Conservation (phyloP, 2,329 filamentous ascomycete species). For the Fusarium heterosporum region DNA sequence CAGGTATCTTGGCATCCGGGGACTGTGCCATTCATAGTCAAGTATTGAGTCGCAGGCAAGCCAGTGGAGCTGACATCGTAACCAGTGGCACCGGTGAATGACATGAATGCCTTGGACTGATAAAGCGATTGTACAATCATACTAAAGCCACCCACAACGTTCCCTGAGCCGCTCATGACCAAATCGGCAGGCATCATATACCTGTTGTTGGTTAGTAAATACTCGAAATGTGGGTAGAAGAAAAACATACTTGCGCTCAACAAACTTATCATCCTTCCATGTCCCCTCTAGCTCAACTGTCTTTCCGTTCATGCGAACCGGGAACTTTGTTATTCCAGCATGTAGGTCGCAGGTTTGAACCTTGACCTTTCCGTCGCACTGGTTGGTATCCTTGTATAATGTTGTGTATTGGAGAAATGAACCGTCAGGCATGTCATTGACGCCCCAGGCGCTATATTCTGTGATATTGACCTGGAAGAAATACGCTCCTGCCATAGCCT, state of each 20-base stretch:
- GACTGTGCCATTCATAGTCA: slow-evolving; percentile 23
- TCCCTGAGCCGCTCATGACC: slow-evolving; percentile 15
- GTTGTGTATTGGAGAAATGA: slow-evolving; percentile 33
- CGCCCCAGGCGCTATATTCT: slow-evolving; percentile 12
- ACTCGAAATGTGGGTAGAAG: accelerated
- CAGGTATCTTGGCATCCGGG: slow-evolving; percentile 26
- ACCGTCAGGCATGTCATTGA: slow-evolving; percentile 10
- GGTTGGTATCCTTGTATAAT: slow-evolving; percentile 27
- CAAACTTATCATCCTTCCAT: slow-evolving; percentile 38
- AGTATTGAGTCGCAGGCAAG: slow-evolving; percentile 34
- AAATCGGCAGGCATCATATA: slow-evolving; percentile 30
- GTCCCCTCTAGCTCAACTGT: slow-evolving; percentile 22
- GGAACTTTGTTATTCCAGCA: slow-evolving; percentile 31
- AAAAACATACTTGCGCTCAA: slow-evolving; percentile 29
- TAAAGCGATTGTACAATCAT: slow-evolving; percentile 27
- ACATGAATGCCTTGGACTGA: slow-evolving; percentile 20
- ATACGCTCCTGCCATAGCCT: slow-evolving; percentile 20
- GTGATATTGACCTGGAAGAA: slow-evolving; percentile 38
- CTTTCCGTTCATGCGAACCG: slow-evolving; percentile 5
- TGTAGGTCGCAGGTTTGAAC: slow-evolving; percentile 39
- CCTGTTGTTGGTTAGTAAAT: background rate
- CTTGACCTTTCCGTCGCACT: slow-evolving; percentile 25
- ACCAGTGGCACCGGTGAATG: slow-evolving; percentile 33
- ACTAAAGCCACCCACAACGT: slow-evolving; percentile 36
- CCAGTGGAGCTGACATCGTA: slow-evolving; percentile 21